Evolutionary conservation across 768 basidiomycete species (phyloP), one percentile per base, ranked within the genome.

Genomic region (Cyclocybe cylindracea): DNA sequence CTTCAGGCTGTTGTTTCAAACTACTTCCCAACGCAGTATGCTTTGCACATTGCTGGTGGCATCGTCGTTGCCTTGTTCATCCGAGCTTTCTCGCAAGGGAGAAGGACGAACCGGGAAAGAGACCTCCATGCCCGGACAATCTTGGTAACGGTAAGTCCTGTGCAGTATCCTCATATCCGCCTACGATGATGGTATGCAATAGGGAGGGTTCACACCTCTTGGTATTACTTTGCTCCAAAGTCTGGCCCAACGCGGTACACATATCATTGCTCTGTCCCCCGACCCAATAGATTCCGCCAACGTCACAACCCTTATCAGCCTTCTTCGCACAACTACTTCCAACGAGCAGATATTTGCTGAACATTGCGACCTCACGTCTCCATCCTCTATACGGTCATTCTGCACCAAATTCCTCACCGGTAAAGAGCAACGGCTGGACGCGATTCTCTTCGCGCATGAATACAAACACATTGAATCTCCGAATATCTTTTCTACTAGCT

Each of bases 261-360:
- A 90, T 57, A 70, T 94, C 51, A 87, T 94, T 39, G 86, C 87
- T 0, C 80, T 94, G 16, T 79, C 87, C 0, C 76, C 81, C 0
- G 75, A 83, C 39, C 78, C 85, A 1, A 71, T 87, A 16, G 77
- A 80, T 10, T 76, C 82, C 0, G 65, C 79, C 31, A 61, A 78
- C 19, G 77, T 85, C 2, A 70, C 78, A n/a, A 75, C 86, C 40
- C 73, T 92, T 40, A 68, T 93, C 51, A 71, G 80, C 7, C 78
- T 91, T 47, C 66, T 94, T 24, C 85, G 89, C 40, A 75, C 78
- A 0, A 79, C 84, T 2, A 85, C 85, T 13, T 78, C 78, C 40
- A 94, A 94, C 69, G 83, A 90, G 56, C 72, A 86, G 47, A 83
- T 95, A 48, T 94, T 73, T 63, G 89, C 87, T 10, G 92, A 94